phyloP scores from a whole-genome alignment of 768 basidiomycete genomes.

The Pleurotus citrinopileatus region DNA sequence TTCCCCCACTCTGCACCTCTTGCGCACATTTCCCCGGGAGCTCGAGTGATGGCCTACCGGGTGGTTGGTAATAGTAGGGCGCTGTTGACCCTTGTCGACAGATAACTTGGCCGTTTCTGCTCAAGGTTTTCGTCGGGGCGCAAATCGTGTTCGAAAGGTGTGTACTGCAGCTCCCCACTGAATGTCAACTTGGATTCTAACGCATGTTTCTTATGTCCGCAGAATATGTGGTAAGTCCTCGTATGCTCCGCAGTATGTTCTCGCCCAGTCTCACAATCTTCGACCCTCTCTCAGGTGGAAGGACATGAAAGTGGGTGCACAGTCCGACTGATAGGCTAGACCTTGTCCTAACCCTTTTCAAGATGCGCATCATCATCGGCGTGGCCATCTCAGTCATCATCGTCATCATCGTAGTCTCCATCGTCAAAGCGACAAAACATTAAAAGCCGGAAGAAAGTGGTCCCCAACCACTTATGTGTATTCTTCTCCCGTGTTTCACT shows the following conservation, averaged over 20 bases:
- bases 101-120: conserved; percentile 97
- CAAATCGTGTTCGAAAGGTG: conserved; percentile 96
- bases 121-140: conserved; percentile 97
- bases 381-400: conserved; percentile 87
- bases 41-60: too few relatives aligned
- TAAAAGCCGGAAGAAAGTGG: conserved; percentile 18
- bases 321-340: background rate
- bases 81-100: conserved; percentile 23
- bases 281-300: conserved; percentile 70
- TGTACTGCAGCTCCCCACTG: conserved; percentile 23
- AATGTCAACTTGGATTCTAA: conserved; percentile 6
- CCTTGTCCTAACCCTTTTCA: background rate
- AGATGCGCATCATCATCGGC: conserved; percentile 98
- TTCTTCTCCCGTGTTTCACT: background rate
- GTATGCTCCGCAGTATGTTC: background rate
- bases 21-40: too few relatives aligned
- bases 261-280: conserved; percentile 1
- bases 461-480: background rate
- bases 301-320: conserved; percentile 80
- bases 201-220: conserved; percentile 9
- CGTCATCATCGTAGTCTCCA: conserved; percentile 92
- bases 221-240: conserved; percentile 83
- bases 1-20: conserved; percentile 7
- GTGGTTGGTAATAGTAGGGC: background rate
- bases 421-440: conserved; percentile 80